Base-by-base conservation (phyloP, 1,139 yeast genomes). In the Starmera stellimalicola region DNA sequence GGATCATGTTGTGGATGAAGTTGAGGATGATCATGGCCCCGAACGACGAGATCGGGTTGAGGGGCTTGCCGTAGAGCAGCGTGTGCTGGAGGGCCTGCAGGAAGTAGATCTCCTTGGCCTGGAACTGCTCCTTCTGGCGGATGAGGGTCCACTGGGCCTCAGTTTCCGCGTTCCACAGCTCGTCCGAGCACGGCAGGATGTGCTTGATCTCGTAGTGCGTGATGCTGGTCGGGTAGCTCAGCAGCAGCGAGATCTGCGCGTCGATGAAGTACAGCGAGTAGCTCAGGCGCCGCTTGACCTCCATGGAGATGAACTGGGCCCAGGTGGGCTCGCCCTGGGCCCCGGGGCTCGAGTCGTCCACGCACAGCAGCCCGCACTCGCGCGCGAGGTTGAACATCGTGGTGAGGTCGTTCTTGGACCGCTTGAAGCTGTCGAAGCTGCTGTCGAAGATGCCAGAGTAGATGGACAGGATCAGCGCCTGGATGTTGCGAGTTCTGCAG, bases 181-280 rank as follows among this genome's bases (percentile, higher is more conserved):
- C 19, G 16, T 31, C 33, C 7, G 27, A 15, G 18, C 33, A 31
- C 7, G 33, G 33, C n/a, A 31, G 18, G 11, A 20, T 18, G 12
- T 31, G 33, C 23, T 26, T 31, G 7, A 31, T 27, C n/a, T 31
- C 33, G 27, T 31, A 31, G 23, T 31, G 30, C 3, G 33, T 26
- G 9, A 27, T 11, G 10, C 11, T 19, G 16, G 29, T 26, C 9
- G 33, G 33, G 23, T 31, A 31, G 12, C 16, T 27, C 6, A 31
- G 23, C 6, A 31, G n/a, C 5, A 25, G 17, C 5, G 27, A 23
- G 12, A 31, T 15, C 15, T 31, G 29, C n/a, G 18, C 17, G 22
- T 31, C 33, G 22, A 31, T 31, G 3, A 27, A 16, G 23, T 26
- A 31, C 16, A 31, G 9, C 6, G 30, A 16, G 27, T 31, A 31